Conservation (phyloP, 768 basidiomycete species). For the Mrakia hoshinonis region DNA sequence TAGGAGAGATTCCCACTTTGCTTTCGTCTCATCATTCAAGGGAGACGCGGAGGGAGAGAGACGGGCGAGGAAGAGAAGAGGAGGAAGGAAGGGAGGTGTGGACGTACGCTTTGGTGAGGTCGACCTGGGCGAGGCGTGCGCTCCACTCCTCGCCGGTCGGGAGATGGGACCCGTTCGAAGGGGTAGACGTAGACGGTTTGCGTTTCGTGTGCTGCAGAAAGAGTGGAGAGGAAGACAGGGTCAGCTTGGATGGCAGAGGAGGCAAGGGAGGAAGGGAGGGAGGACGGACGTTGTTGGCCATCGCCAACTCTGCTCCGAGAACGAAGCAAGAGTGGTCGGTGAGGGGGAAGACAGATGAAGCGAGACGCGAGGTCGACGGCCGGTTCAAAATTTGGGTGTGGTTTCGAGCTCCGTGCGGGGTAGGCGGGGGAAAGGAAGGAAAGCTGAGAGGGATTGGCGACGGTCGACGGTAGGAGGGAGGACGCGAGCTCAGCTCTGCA, state of each 20-base stretch:
- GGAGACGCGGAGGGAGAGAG: background rate
- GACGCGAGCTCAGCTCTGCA: no score
- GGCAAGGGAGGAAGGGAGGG: background rate
- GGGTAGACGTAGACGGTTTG: background rate
- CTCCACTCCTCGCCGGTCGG: conserved; percentile 9
- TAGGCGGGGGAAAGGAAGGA: no score
- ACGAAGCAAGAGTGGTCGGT: no score
- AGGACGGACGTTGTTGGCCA: background rate
- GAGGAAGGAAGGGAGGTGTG: background rate
- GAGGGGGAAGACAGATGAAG: no score
- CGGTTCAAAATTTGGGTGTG: no score
- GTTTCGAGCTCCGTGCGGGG: no score
- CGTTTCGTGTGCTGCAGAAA: no score
- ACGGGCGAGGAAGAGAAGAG: background rate
- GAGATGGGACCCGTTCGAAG: background rate
- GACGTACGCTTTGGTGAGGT: conserved; percentile 20
- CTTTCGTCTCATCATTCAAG: conserved; percentile 51
- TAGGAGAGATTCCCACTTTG: conserved; percentile 99
- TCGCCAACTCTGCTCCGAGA: no score
- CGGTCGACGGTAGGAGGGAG: no score
- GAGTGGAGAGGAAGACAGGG: background rate
- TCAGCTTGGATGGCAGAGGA: background rate
- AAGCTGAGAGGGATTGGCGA: no score
- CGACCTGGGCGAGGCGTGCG: conserved; percentile 10
- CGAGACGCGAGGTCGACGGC: no score